phyloP scores from a whole-genome alignment of 257 asterid genomes.

The Nicotiana sylvestris region DNA sequence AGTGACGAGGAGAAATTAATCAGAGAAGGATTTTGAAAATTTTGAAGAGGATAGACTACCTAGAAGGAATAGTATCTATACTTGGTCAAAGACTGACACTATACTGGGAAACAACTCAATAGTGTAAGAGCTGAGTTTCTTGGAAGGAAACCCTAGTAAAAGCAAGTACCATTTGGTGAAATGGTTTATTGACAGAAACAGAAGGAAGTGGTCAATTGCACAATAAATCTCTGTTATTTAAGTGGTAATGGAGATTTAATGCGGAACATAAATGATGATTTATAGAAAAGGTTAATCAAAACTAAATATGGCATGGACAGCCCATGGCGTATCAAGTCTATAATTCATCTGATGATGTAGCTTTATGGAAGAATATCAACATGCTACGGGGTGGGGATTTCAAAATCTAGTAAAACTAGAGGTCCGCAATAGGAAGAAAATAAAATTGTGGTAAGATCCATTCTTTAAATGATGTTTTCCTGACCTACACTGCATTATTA shows the following conservation, averaged over 20 bases:
- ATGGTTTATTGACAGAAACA: no score
- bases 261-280: not conserved
- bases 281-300: not conserved
- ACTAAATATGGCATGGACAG: not conserved
- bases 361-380: constrained; percentile 1
- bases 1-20: no score
- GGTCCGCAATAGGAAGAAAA: not conserved
- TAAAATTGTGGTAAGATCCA: not conserved
- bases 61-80: no score
- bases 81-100: no score
- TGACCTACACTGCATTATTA: not conserved
- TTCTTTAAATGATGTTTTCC: not conserved
- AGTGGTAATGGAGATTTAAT: not conserved
- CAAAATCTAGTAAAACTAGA: not conserved
- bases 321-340: not conserved
- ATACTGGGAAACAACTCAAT: no score
- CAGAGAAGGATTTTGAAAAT: no score
- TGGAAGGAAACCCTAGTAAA: no score
- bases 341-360: not conserved
- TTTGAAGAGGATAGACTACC: no score
- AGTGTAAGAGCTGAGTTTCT: no score
- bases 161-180: no score
- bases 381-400: not conserved
- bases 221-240: not conserved
- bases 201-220: no score